These are phyloP conservation scores for Paramecium sonneborni DNA, from an alignment of 73 alveolate species.

Conservation along the genomic window DNA sequence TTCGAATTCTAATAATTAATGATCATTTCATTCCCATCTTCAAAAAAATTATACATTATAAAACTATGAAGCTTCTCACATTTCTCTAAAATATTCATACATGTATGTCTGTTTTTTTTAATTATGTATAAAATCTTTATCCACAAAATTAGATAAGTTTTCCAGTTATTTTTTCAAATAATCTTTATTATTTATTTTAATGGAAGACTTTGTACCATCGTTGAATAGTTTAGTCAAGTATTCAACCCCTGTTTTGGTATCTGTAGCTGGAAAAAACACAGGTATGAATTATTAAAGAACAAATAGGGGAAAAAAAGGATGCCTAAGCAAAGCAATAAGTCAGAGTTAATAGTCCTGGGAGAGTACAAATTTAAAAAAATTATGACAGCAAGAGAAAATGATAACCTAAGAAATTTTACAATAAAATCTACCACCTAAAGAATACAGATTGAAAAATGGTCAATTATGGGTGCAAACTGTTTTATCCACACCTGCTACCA, in stretches of 20 bases:
- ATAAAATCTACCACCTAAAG: constrained; percentile 81
- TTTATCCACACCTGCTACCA: constrained; percentile 84
- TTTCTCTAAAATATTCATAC: not conserved
- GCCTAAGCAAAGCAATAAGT: not conserved
- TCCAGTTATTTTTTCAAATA: constrained; percentile 13
- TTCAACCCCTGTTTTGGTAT: constrained; percentile 86
- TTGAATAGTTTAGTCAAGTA: constrained; percentile 81
- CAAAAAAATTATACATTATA: not conserved
- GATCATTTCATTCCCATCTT: not conserved
- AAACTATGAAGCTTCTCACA: not conserved
- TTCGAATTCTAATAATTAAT: not conserved
- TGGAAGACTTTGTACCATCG: constrained; percentile 62
- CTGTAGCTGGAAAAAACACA: constrained; percentile 81
- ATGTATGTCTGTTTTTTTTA: not conserved
- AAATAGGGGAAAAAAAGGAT: not conserved
- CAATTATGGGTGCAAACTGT: constrained; percentile 82
- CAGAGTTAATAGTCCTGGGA: constrained; percentile 33
- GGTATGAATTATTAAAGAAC: constrained; percentile 21
- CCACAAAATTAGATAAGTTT: not conserved
- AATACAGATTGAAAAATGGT: constrained; percentile 79
- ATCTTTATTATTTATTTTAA: not conserved
- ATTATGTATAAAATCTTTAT: not conserved
- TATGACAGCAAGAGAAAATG: constrained; percentile 55
- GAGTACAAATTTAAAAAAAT: not conserved
- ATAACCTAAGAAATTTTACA: constrained; percentile 62